Percentiles rank a stretch among this genome's conserved stretches.
These are phyloP conservation scores for Mycena pura DNA, from an alignment of 768 basidiomycete species.

Conservation along the genomic window DNA sequence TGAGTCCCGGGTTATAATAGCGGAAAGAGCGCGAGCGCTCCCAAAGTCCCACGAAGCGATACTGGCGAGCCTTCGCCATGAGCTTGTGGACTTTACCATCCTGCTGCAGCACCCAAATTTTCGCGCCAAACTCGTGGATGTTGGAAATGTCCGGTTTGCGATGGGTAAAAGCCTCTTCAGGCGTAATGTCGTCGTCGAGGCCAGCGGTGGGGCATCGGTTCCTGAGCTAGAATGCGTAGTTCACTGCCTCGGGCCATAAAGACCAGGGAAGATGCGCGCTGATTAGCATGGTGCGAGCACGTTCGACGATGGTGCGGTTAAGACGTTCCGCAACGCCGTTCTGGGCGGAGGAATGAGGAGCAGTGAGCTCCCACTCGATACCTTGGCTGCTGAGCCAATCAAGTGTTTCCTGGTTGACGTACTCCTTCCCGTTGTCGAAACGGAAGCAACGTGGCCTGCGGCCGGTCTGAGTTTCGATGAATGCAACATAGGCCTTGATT, in stretches of 20 bases:
- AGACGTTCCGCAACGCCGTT: conserved; percentile 39
- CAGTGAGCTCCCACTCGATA: conserved; percentile 31
- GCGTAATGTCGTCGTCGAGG: neutral
- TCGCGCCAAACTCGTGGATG: conserved; percentile 31
- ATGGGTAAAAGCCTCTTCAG: conserved; percentile 36
- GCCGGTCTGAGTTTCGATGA: conserved; percentile 20
- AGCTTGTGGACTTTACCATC: conserved; percentile 13
- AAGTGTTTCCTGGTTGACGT: conserved; percentile 20
- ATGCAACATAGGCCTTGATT: conserved; percentile 13
- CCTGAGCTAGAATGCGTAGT: conserved; percentile 28
- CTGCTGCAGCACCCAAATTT: conserved; percentile 26
- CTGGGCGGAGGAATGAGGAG: conserved; percentile 35
- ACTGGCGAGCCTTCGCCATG: conserved; percentile 6
- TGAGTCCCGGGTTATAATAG: neutral
- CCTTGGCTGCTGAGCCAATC: conserved; percentile 26
- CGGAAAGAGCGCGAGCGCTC: neutral
- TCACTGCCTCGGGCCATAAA: conserved; percentile 27
- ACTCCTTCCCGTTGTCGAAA: conserved; percentile 36
- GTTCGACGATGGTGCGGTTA: conserved; percentile 32
- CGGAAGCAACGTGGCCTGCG: conserved; percentile 7
- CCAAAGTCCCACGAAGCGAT: neutral
- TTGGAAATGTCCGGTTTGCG: conserved; percentile 20
- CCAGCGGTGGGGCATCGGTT: conserved; percentile 21
- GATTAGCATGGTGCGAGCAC: conserved; percentile 29
- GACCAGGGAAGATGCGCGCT: conserved; percentile 9